A percentile compares a stretch with the other conserved stretches of the same genome.
Conservation (phyloP, 2,329 filamentous ascomycete species). For the Escovopsis sp. region DNA sequence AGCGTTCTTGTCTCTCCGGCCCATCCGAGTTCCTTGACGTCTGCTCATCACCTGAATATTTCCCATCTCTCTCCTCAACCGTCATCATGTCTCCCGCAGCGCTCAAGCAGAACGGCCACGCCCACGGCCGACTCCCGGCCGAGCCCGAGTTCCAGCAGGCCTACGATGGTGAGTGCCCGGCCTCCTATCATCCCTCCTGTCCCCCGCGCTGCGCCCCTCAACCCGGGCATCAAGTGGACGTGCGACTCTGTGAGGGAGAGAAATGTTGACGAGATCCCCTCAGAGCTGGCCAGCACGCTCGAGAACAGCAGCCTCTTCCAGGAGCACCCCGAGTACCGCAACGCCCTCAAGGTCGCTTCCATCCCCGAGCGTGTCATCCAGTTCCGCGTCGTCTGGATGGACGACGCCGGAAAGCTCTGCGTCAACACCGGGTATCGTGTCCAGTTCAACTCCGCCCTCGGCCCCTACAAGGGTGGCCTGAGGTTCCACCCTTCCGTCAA, state of each 20-base stretch:
- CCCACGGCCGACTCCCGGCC: conserved; percentile 34
- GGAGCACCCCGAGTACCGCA: conserved; percentile 88
- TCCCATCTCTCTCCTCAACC: no score
- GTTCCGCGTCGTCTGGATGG: conserved; percentile 95
- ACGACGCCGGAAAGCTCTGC: conserved; percentile 77
- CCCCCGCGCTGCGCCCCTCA: not conserved
- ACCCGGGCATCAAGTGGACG: no score
- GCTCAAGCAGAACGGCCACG: no score
- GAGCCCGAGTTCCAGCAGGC: conserved; percentile 99
- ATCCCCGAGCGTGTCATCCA: conserved; percentile 92
- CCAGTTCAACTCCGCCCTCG: conserved; percentile 95
- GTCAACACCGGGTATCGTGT: conserved; percentile 94
- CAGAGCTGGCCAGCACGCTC: conserved; percentile 84
- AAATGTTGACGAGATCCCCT: no score
- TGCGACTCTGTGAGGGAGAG: not conserved
- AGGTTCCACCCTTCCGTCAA: conserved; percentile 87
- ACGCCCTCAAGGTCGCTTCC: conserved; percentile 71
- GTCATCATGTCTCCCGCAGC: no score
- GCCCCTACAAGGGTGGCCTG: conserved; percentile 95
- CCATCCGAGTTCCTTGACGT: no score
- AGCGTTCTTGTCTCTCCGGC: no score
- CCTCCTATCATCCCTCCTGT: not conserved
- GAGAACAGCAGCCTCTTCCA: conserved; percentile 87
- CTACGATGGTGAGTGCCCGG: conserved; percentile 60
- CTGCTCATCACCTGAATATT: no score